Base-by-base conservation (phyloP, 768 basidiomycete species). In the Tricholoma saponaceum region DNA sequence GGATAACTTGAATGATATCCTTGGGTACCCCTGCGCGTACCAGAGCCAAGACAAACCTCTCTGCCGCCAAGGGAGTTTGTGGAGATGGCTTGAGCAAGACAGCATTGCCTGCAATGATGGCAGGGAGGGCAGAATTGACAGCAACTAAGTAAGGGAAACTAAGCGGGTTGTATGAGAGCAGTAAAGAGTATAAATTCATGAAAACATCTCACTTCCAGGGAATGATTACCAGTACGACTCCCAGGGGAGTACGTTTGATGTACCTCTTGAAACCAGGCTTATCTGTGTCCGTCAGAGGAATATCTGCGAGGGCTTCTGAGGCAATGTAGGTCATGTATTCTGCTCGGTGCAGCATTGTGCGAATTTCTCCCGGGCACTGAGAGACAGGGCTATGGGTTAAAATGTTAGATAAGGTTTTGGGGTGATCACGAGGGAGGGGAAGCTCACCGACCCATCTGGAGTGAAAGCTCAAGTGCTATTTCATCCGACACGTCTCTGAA, bases 81-180 rank as follows among this genome's bases (percentile, higher is more conserved):
- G 97, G 97, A 1, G 95, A 96, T 0, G 97, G 96, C 70, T 98
- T 99, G 67, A 98, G 76, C 46, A 99, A 69, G 10, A 98, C 90
- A 0, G 91, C 73, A 69, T 99, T 98, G 28, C 97, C 91, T 5
- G 95, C 85, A 26, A 98, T 76, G 61, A 99, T 76, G 0, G 94
- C 92, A 1, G 97, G 97, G 22, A 99, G 81, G 52, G 98, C 85
- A 3, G 92, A 86, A 72, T 99, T 99, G 71, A 98, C 82, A 35
- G 92, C 84, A 33, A 87, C 87, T 30, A 98, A 85, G 73, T 94
- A 95, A 0, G 95, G 95, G 72, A 82, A 96, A 70, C 91, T 95
- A 66, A 8, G 56, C 10, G 26, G 57, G 51, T 23, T 20, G 22
- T 18, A 7, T 3, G 47, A 33, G 25, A 52, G 54, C 26, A 51